phyloP scores from a whole-genome alignment of 1,284 basidiomycete genomes.

The Xerocomus cyaneibrunnescens region DNA sequence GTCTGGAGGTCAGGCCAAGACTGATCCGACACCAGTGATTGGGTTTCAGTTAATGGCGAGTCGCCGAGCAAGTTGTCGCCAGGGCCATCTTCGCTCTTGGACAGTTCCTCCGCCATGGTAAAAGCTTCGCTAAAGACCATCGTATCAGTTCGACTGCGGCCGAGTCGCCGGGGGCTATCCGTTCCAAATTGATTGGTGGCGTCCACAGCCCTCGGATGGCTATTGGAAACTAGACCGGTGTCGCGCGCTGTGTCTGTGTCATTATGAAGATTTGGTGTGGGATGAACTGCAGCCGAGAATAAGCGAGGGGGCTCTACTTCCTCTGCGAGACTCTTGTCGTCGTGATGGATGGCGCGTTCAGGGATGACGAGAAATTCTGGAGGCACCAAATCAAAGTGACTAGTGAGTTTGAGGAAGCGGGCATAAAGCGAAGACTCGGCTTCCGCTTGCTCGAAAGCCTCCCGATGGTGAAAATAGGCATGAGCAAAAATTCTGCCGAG shows the following conservation, averaged over 20 bases:
- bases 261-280: slow-evolving; percentile 21
- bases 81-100: slow-evolving; percentile 31
- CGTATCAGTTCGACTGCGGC: slow-evolving; percentile 68
- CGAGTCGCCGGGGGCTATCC: slow-evolving; percentile 54
- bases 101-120: slow-evolving; percentile 43
- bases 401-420: slow-evolving; percentile 83
- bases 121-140: slow-evolving; percentile 68
- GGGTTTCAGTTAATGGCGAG: slow-evolving; percentile 13
- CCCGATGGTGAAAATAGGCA: slow-evolving; percentile 92
- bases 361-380: slow-evolving; percentile 84
- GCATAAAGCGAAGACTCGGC: slow-evolving; percentile 90
- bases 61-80: slow-evolving; percentile 11
- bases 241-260: slow-evolving; percentile 15
- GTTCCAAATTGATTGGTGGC: slow-evolving; percentile 25
- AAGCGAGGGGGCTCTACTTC: slow-evolving; percentile 49
- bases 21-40: slow-evolving; percentile 4
- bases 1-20: slow-evolving; percentile 17
- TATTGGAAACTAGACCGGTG: not conserved
- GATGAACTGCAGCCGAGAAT: slow-evolving; percentile 46
- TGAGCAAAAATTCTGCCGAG: slow-evolving; percentile 95
- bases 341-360: slow-evolving; percentile 34
- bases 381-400: slow-evolving; percentile 80
- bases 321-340: slow-evolving; percentile 31
- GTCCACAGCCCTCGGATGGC: slow-evolving; percentile 30
- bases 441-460: slow-evolving; percentile 87